Conservation (phyloP, 1,284 basidiomycete genomes). For the Marasmius tenuissimus region DNA sequence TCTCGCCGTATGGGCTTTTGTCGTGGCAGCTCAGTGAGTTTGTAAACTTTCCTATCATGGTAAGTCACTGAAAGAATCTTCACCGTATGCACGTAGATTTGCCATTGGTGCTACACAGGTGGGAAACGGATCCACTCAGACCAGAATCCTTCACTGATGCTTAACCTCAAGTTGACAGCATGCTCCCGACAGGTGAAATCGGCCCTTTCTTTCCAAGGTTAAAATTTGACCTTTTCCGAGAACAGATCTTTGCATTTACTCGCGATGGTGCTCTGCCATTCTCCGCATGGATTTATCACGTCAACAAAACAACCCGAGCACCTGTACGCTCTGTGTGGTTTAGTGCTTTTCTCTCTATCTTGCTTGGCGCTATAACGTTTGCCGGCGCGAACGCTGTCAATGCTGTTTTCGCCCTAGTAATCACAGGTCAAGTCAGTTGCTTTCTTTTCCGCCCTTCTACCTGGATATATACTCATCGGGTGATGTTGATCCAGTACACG, state of each 20-base stretch:
- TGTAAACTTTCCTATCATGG: neutral
- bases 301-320: slow-evolving; percentile 26
- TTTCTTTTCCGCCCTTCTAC: neutral
- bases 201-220: slow-evolving; percentile 15
- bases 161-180: neutral
- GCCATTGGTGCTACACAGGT: neutral
- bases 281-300: slow-evolving; percentile 35
- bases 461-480: neutral
- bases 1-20: slow-evolving; percentile 25
- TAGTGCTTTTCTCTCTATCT: slow-evolving; percentile 19
- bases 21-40: slow-evolving; percentile 26
- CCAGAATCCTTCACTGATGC: neutral
- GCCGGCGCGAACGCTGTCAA: slow-evolving; percentile 29
- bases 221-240: slow-evolving; percentile 27
- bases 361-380: slow-evolving; percentile 28
- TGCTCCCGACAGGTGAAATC: slow-evolving; percentile 6
- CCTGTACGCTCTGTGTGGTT: slow-evolving; percentile 31
- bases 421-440: slow-evolving; percentile 14
- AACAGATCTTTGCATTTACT: slow-evolving; percentile 37
- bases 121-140: neutral
- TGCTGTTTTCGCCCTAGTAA: slow-evolving; percentile 28
- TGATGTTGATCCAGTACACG: slow-evolving; percentile 6
- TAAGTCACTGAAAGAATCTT: neutral
- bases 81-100: neutral
- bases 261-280: slow-evolving; percentile 48